Base-by-base conservation (phyloP, 768 basidiomycete genomes). In the Boletus rubescentipes region DNA sequence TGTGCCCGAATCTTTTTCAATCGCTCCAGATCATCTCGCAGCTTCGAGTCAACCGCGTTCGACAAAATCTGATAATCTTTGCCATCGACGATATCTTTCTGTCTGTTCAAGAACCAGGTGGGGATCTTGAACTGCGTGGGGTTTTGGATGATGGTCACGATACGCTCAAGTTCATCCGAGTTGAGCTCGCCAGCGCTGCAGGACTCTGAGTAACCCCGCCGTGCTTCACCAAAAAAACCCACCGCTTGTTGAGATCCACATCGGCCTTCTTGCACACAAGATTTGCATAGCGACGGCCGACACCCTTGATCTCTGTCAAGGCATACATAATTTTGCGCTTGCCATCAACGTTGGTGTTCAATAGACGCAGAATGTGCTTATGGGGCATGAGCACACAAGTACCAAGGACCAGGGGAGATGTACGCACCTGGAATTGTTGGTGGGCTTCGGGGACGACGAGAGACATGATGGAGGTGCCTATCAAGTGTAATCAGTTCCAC, bases 181-280 rank as follows among this genome's bases (percentile, higher is more conserved):
- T 99, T 98, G 71, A 99, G 89, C 66, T 99, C 97, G 61, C 97
- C 97, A 65, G 97, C 97, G 47, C 97, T 99, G 71, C 21, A 42
- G 6, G 46, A 43, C 31, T 35, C 30, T 57, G 20, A 63, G 57
- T 23, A 31, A 49, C 37, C 42, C 21, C n/a, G 32, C 29, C 29
- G 31, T 26, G 45, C 15, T 31, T 31, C 18, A 38, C 21, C 35
- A 30, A n/a, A 6, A n/a, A 18, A 23, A 74, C 88, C 57, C 67
- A 98, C 97, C 97, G 91, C 79, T 99, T 99, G 81, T 84, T 93
- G 57, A 99, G 84, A 70, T 98, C 96, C 38, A 99, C 93, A 78
- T 98, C 97, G 58, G 97, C 97, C 82, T 99, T 99, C 79, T 98
- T 98, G 86, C 97, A 98, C 64, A 98, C 96, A 67, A 98, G 77